Base-by-base conservation (phyloP, 192 early-diverging fungal species). In the Backusella sp. region DNA sequence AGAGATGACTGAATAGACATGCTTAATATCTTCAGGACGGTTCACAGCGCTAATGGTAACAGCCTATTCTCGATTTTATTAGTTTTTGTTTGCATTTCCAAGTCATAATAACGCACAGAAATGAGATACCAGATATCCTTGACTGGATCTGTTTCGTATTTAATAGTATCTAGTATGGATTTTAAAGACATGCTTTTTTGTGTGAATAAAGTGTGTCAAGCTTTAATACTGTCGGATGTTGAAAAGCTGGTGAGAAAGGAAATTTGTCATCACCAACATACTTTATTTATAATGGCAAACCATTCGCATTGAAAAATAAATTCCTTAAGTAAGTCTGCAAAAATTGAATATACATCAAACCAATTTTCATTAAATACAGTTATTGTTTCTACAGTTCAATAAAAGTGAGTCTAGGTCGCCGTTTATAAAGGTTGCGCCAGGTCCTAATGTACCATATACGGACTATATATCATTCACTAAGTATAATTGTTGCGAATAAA, bases 41-140 rank as follows among this genome's bases (percentile, higher is more conserved):
- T 79, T 79, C 17, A 70, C 28, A 34, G 72, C 30, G 42, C 71
- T 73, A 7, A 79, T 68, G 15, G 68, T 37, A 28, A 79, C 77
- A 21, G 73, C 77, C 77, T 79, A 62, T 49, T 44, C 49, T 42
- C 37, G 14, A 41, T 23, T 17, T 39, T 44, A 49, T 21, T 49
- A 17, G 11, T 46, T 34, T 44, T 62, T 28, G 23, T 62, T 23
- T 62, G 6, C 30, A 28, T 11, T 12, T 3, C 26, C 2, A 28
- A 14, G 8, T 62, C 23, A 14, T 62, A 26, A 23, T 62, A 62
- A 71, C 39, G 42, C 42, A 71, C 70, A 44, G 70, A 6, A 49
- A 71, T 44, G 6, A 71, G 26, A 26, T 71, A 71, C 70, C 70
- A 71, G 28, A 71, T 36, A 28, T 71, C 70, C 14, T 71, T 26